Conservation (phyloP, 148 eudicot genomes). For the Limonium bicolor region DNA sequence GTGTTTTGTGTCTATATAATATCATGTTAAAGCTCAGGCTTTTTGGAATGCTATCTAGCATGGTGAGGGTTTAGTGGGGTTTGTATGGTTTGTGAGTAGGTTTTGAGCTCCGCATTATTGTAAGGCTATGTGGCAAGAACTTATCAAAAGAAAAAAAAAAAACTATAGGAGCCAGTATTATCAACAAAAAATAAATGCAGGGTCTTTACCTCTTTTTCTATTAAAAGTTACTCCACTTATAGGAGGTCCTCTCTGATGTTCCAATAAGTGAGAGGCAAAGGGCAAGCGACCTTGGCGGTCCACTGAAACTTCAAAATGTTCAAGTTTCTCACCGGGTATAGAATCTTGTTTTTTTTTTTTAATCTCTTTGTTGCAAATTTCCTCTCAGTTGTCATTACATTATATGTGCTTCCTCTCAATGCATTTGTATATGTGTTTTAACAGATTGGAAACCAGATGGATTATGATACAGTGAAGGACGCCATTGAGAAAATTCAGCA, state of each 20-base stretch:
- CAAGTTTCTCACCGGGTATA: constrained; percentile 62
- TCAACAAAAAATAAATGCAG: no score
- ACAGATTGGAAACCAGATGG: constrained; percentile 82
- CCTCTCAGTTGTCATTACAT: neutral
- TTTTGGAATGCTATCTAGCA: no score
- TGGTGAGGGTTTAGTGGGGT: no score
- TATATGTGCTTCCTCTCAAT: neutral
- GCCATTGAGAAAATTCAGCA: constrained; percentile 48
- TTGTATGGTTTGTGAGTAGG: no score
- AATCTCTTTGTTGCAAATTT: neutral
- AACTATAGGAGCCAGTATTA: no score
- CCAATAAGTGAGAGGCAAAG: constrained; percentile 49
- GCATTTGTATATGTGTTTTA: neutral
- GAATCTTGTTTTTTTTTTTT: neutral
- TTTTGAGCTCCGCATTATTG: no score
- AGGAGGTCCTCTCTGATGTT: constrained; percentile 86
- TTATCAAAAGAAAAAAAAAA: no score
- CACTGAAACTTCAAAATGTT: constrained; percentile 44
- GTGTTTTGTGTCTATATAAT: no score
- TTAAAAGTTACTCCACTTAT: constrained; percentile 10
- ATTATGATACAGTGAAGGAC: constrained; percentile 50
- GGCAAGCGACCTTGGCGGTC: constrained; percentile 24
- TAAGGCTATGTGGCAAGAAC: no score
- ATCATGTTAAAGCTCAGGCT: no score
- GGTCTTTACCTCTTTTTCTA: no score